A percentile compares a stretch with the other conserved stretches of the same genome.
Evolutionary conservation across 305 asterid species (phyloP).

Genomic region (Nicotiana rustica): DNA sequence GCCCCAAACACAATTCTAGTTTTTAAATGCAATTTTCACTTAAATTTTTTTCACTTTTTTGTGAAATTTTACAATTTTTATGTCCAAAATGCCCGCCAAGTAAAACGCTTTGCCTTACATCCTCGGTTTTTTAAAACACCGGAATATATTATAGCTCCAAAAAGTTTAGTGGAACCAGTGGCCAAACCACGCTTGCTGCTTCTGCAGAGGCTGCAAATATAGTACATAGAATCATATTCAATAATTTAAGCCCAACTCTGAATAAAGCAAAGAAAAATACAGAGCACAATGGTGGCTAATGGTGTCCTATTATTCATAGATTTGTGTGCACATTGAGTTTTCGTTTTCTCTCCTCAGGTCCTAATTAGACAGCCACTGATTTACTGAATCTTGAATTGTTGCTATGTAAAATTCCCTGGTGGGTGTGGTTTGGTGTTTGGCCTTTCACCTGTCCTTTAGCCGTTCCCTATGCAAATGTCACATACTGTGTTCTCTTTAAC

Average conservation of each 20-base stretch:
- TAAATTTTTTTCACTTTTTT: no score
- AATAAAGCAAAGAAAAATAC: constrained; percentile 36
- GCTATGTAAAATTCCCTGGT: constrained; percentile 30
- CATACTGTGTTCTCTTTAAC: no score
- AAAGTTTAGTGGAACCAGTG: neutral
- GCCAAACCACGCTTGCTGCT: constrained; percentile 18
- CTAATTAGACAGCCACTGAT: constrained; percentile 25
- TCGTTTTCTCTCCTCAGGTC: neutral
- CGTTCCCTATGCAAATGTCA: constrained; percentile 47
- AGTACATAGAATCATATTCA: constrained; percentile 29
- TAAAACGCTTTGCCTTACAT: no score
- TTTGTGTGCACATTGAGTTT: constrained; percentile 42
- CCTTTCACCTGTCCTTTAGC: constrained; percentile 46
- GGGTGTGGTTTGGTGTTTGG: constrained; percentile 52
- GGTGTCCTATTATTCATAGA: constrained; percentile 37
- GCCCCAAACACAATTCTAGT: no score
- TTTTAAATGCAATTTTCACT: no score
- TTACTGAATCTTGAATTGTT: constrained; percentile 11
- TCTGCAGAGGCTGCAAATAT: neutral
- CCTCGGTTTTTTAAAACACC: no score
- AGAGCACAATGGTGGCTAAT: constrained; percentile 32
- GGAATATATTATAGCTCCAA: neutral
- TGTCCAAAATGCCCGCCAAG: no score
- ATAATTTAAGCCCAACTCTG: constrained; percentile 32
- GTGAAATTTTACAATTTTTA: no score